A percentile compares a stretch with the other conserved stretches of the same genome.
phyloP scores from a whole-genome alignment of 164 flowering plant genomes.

The Warburgia ugandensis region DNA sequence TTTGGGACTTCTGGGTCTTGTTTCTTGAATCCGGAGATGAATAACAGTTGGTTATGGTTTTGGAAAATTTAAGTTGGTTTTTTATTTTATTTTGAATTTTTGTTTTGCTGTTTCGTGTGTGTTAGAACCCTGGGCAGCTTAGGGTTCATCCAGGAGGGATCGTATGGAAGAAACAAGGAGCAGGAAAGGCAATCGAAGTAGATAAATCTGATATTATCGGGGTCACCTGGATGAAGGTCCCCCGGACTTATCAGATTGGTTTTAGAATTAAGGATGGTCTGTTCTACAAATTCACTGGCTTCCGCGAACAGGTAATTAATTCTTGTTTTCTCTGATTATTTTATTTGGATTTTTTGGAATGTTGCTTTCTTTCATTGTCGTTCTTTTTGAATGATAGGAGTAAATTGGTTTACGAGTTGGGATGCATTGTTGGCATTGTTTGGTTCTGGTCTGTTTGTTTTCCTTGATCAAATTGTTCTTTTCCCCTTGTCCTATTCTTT shows the following conservation, averaged over 20 bases:
- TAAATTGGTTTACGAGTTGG: no score
- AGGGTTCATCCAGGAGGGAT: conserved; percentile 68
- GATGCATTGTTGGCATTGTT: not conserved
- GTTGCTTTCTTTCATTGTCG: not conserved
- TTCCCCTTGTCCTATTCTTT: no score
- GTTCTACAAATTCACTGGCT: conserved; percentile 80
- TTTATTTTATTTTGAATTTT: not conserved
- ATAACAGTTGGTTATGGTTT: not conserved
- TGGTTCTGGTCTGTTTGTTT: no score
- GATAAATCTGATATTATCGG: conserved; percentile 59
- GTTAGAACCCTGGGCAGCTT: conserved; percentile 85
- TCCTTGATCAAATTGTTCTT: no score
- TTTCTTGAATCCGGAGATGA: not conserved
- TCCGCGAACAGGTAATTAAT: conserved; percentile 92
- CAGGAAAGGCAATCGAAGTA: conserved; percentile 87
- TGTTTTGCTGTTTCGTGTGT: not conserved
- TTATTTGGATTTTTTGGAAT: not conserved
- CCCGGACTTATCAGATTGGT: conserved; percentile 78
- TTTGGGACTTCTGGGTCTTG: not conserved
- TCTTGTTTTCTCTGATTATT: no score
- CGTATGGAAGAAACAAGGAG: conserved; percentile 84
- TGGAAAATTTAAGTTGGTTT: not conserved
- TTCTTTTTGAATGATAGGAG: not conserved
- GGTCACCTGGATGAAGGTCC: conserved; percentile 90
- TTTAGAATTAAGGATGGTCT: conserved; percentile 72